Evolutionary conservation across 345 rosid genomes (phyloP).

Genomic region (Eucalyptus regnans): DNA sequence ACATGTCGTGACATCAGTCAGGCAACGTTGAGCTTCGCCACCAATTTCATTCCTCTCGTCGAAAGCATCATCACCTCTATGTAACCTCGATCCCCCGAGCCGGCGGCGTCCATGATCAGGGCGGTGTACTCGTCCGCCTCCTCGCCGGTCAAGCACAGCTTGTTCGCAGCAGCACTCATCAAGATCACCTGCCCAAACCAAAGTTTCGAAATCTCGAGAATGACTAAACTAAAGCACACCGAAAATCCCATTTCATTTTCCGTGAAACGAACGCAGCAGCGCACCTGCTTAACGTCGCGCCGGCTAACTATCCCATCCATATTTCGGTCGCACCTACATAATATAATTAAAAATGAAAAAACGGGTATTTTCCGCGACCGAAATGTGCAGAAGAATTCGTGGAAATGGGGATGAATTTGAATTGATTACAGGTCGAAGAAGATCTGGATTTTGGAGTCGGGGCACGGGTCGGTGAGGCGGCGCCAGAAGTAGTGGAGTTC

Average conservation of each 20-base stretch:
- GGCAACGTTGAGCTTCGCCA: neutral
- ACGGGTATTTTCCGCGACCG: neutral
- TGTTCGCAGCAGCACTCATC: constrained; percentile 27
- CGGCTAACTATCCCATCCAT: constrained; percentile 29
- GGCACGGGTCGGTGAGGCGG: constrained; percentile 19
- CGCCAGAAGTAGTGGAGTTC: constrained; percentile 24
- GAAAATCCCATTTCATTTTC: fast-evolving
- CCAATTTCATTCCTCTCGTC: neutral
- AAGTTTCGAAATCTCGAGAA: neutral
- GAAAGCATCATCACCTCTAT: constrained; percentile 11
- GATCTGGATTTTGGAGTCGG: constrained; percentile 15
- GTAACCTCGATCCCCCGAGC: constrained; percentile 10
- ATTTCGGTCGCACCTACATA: constrained; percentile 25
- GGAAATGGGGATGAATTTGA: neutral
- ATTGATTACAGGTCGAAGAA: constrained; percentile 37
- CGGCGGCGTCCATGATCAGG: constrained; percentile 26
- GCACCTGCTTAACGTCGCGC: constrained; percentile 20
- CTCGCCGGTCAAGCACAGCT: constrained; percentile 17
- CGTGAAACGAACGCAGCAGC: neutral
- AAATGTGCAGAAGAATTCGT: neutral
- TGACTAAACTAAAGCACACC: neutral
- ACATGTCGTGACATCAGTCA: neutral
- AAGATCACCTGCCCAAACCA: constrained; percentile 9
- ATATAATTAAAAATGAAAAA: neutral
- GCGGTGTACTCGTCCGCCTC: constrained; percentile 26